These are phyloP conservation scores for Eucalyptus lansdowneana DNA, from an alignment of 345 rosid species.

Conservation along the genomic window DNA sequence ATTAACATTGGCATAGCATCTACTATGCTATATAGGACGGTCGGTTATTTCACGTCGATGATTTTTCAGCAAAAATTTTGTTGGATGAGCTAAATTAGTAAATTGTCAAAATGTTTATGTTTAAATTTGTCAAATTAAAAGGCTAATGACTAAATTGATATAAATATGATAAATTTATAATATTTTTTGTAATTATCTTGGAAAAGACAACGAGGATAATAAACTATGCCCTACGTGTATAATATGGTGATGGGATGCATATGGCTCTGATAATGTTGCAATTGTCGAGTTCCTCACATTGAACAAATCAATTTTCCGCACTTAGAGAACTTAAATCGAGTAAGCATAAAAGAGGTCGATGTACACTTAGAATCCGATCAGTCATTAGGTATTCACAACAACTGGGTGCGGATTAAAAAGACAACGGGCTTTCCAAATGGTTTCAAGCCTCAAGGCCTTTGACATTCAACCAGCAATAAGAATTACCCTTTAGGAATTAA, in stretches of 20 bases:
- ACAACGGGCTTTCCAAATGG: background rate
- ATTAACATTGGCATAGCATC: fast-evolving
- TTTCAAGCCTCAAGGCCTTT: background rate
- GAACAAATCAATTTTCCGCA: background rate
- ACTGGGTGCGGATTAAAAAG: background rate
- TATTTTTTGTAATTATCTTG: background rate
- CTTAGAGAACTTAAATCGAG: background rate
- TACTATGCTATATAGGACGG: fast-evolving
- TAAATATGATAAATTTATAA: background rate
- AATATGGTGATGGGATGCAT: background rate
- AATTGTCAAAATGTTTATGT: background rate
- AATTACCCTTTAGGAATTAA: background rate
- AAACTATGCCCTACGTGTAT: background rate
- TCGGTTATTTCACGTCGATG: fast-evolving
- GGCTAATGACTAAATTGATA: no score
- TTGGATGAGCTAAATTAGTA: fast-evolving
- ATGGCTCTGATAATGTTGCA: background rate
- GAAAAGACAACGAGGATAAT: background rate
- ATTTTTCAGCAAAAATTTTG: fast-evolving
- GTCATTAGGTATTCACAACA: background rate
- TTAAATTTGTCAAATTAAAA: background rate
- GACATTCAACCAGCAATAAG: background rate
- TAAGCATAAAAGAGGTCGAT: background rate
- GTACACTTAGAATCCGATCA: background rate
- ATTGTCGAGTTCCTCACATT: background rate